Base-by-base conservation (phyloP, 495 filamentous ascomycete genomes). In the Aspergillus wentii region DNA sequence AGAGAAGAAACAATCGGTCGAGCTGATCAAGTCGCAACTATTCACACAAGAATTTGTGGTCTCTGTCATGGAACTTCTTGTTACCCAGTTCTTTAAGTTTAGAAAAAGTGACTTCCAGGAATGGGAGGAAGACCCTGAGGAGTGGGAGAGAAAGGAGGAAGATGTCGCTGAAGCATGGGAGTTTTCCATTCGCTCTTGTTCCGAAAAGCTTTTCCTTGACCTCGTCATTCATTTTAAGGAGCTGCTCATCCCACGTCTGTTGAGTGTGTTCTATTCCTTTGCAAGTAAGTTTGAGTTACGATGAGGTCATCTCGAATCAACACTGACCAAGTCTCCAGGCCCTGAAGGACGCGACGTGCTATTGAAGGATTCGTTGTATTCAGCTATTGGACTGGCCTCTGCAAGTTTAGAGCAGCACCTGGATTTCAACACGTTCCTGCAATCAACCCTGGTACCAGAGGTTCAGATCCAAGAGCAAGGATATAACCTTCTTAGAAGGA, bases 191-290 rank as follows among this genome's bases (percentile, higher is more conserved):
- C 79, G 88, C 6, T 84, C 88, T 0, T 98, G 92, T 52, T 82
- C 89, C 0, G 90, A 97, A 61, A 94, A 89, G 58, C 71, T 98
- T 11, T 94, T 96, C 57, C 71, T 97, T 49, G 92, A 96, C 47
- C 73, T 98, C 1, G 75, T 95, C 17, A 85, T 84, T 25, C 81
- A 95, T 56, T 89, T 85, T 70, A 94, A 88, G 56, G 70, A 80
- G 15, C 61, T 92, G 14, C 71, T 94, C 3, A 72, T 86, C 17
- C 71, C 78, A 23, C 88, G 87, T 2, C 66, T 98, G 8, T 58
- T 95, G 40, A 71, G 70, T 8, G 88, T 95, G 33, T 95, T 95
- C 57, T 66, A 79, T 32, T 76, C 75, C 1, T 82, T 86, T 36
- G 78, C 83, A 33, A 76, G 83, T 71, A 67, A 74, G 51, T 68